Base-by-base conservation (phyloP, 768 basidiomycete genomes). In the Leccinum incarnatum region DNA sequence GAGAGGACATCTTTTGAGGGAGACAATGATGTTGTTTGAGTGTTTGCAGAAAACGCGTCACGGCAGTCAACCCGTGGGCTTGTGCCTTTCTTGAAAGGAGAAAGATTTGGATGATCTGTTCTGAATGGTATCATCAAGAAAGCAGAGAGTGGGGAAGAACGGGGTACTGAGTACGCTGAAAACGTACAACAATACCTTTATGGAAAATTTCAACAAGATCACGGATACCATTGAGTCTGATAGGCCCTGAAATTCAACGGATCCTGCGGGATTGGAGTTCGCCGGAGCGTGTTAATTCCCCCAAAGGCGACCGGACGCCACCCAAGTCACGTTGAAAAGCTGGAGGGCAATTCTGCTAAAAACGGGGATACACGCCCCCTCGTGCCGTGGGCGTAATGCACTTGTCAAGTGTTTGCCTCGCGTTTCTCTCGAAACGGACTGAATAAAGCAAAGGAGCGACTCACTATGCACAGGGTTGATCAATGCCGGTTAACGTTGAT, bases 1-100 rank as follows among this genome's bases (percentile, higher is more conserved):
- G 19, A 37, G 30, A 40, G 17, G 19, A 1, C 19, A 3, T 37
- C 45, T 32, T 52, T 30, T 23, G 51, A 34, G 19, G 57, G 54
- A 49, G 62, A 50, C 30, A 29, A 32, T 1, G 51, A 1, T 5
- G 36, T 19, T 14, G 55, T 55, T 19, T 30, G 53, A 25, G 27
- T 46, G 46, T 58, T 61, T 23, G 42, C 12, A 17, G 51, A 27
- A 56, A 70, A 70, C 47, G 70, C 14, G 40, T 5, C 30, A 32
- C 68, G 68, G 23, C 63, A 69, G 60, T 70, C 66, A 46, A 60
- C 32, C 40, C 69, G 64, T 11, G 56, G 59, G 49, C 37, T 4
- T 25, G 54, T 4, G 14, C 27, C 53, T 57, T 58, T 70, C 55
- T 55, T 70, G 37, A 70, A 30, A 45, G 61, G 66, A 11, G 64